Evolutionary conservation across 495 filamentous ascomycete genomes (phyloP).

Genomic region (Platismatia glauca): DNA sequence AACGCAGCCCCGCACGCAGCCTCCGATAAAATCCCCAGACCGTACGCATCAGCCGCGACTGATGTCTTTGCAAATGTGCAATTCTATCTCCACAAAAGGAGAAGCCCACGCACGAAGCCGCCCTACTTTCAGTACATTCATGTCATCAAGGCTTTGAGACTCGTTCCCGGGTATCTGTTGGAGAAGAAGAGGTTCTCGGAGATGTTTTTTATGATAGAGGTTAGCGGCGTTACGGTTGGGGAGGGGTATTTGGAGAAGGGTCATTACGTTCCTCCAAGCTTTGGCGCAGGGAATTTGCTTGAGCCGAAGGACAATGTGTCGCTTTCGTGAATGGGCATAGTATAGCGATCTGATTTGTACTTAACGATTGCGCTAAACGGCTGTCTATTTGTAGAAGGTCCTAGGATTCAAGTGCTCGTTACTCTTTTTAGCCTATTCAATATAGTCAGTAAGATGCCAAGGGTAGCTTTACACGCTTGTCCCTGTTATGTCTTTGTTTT

Average conservation of each 20-base stretch:
- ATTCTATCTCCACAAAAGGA: background rate
- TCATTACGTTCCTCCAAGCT: background rate
- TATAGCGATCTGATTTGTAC: background rate
- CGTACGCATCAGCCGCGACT: background rate
- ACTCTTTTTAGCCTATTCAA: too few species aligned
- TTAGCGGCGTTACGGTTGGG: background rate
- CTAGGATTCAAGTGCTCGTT: too few species aligned
- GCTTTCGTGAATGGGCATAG: background rate
- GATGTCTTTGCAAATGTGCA: slow-evolving; percentile 1
- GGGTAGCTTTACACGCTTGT: too few species aligned
- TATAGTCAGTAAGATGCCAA: too few species aligned
- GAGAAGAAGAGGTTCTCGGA: slow-evolving; percentile 1
- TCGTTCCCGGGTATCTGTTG: slow-evolving; percentile 5
- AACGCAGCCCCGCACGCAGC: background rate
- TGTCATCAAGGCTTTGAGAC: slow-evolving; percentile 2
- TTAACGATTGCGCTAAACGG: too few species aligned
- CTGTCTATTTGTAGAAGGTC: too few species aligned
- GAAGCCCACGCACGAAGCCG: background rate
- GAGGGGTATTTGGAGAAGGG: background rate
- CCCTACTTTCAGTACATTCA: slow-evolving; percentile 3
- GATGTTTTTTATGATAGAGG: background rate
- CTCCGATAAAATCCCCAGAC: background rate
- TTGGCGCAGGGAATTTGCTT: background rate
- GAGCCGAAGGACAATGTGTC: background rate
- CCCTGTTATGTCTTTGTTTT: too few species aligned